These are phyloP conservation scores for Sclerotiophoma versabilis DNA, from an alignment of 2,329 filamentous ascomycete species.

Conservation along the genomic window DNA sequence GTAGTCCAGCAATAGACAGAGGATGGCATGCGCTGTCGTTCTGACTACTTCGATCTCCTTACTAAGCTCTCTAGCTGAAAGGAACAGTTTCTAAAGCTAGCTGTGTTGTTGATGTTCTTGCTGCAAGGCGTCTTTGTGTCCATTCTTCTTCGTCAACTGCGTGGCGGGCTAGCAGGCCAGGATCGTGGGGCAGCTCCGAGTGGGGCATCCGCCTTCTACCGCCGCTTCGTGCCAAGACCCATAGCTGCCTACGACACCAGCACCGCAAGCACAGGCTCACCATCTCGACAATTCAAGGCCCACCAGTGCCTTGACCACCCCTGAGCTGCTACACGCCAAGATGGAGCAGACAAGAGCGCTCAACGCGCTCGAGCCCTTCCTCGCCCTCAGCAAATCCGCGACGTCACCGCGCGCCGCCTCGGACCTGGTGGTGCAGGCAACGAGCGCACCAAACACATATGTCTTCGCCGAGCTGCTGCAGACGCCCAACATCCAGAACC, in stretches of 20 bases:
- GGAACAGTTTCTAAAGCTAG: no score
- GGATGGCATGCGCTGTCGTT: no score
- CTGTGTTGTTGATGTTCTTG: no score
- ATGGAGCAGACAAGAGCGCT: conserved; percentile 76
- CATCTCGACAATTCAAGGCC: background rate
- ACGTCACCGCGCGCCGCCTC: conserved; percentile 83
- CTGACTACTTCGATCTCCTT: no score
- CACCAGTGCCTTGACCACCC: background rate
- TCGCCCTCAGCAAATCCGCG: conserved; percentile 86
- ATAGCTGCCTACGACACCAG: conserved; percentile 23
- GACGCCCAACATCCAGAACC: conserved; percentile 77
- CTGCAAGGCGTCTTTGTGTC: no score
- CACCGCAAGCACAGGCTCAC: background rate
- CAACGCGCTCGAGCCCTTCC: conserved; percentile 78
- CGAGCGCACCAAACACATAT: conserved; percentile 86
- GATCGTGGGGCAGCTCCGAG: conserved; percentile 2
- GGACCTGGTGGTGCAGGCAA: conserved; percentile 86
- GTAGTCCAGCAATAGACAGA: no score
- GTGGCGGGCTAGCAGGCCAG: background rate
- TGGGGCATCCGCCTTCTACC: background rate
- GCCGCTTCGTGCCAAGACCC: conserved; percentile 30
- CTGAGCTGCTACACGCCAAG: background rate
- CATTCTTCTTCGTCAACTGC: no score
- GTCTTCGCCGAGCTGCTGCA: conserved; percentile 94
- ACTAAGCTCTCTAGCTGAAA: no score